Conservation (phyloP, 2,329 filamentous ascomycete species). For the Pseudogymnoascus pannorum region DNA sequence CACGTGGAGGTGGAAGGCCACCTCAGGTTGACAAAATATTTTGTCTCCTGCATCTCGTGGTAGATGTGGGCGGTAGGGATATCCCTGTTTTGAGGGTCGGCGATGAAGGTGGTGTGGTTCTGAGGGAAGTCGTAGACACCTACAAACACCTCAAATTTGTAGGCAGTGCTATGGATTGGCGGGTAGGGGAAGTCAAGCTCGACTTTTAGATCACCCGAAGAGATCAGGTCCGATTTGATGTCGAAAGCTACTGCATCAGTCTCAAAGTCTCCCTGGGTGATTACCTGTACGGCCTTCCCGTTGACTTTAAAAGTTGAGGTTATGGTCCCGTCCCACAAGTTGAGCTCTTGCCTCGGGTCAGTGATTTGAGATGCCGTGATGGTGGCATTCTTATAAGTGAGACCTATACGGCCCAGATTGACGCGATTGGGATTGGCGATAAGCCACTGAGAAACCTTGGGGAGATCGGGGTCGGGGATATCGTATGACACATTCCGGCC, state of each 20-base stretch:
- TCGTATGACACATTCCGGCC: conserved; percentile 34
- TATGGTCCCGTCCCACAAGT: conserved; percentile 35
- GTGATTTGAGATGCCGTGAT: conserved; percentile 27
- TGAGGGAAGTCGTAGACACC: conserved; percentile 34
- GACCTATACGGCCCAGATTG: conserved; percentile 37
- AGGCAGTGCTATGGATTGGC: conserved; percentile 22
- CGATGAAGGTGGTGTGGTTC: conserved; percentile 22
- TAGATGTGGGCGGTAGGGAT: conserved; percentile 27
- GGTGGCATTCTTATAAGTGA: conserved; percentile 26
- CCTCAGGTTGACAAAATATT: conserved; percentile 27
- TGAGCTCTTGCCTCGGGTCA: conserved; percentile 29
- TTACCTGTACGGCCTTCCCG: conserved; percentile 28
- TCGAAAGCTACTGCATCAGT: conserved; percentile 33
- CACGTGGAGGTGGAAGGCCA: not conserved
- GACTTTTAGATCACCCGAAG: conserved; percentile 29
- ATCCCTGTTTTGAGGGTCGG: conserved; percentile 10
- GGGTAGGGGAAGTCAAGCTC: conserved; percentile 38
- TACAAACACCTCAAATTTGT: conserved; percentile 38
- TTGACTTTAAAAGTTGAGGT: conserved; percentile 32
- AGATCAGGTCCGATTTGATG: conserved; percentile 32
- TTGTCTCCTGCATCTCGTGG: conserved; percentile 33
- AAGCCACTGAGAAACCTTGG: conserved; percentile 39
- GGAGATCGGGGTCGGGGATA: conserved; percentile 31
- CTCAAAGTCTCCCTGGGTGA: conserved; percentile 33
- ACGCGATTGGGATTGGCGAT: conserved; percentile 42